Evolutionary conservation across 1,284 basidiomycete genomes (phyloP), one percentile per base, ranked within the genome.

Genomic region (Sparassis latifolia): DNA sequence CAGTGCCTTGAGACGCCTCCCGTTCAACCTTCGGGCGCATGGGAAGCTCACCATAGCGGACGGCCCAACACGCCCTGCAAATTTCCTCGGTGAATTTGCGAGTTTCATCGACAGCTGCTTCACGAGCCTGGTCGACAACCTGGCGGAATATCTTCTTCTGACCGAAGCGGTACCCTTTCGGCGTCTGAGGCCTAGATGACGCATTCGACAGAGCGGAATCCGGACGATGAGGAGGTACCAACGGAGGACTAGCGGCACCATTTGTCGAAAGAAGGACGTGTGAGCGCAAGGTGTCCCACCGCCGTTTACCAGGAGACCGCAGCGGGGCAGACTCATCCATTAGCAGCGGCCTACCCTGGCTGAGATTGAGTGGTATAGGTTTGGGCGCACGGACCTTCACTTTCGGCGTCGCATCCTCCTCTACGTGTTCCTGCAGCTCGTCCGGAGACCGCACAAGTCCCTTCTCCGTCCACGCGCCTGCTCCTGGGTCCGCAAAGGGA

Each of bases 111-210:
- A 69, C 65, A 32, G 68, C 68, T 20, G 67, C 65, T 52, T 77
- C 77, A 27, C 74, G 74, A 2, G 70, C 80, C 47, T 79, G 74
- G 20, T 83, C 80, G 0, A 83, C 81, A 5, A 82, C 77, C 31
- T 84, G 78, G 33, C 77, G 72, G 56, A 84, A 80, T 1, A 77
- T 79, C 10, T 79, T 66, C 45, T 70, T 68, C 35, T 71, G 72
- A 4, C 74, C 74, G 45, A 84, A 70, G n/a, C 76, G 69, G 45
- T 79, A 80, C 4, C 72, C 70, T 53, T 78, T 80, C 2, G 79
- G 77, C 0, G 77, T 75, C 4, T 65, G 60, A 5, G 69, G 63
- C 2, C 65, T 58, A 4, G 58, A 44, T 2, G 60, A 50, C 2
- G 51, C 42, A n/a, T 31, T 51, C 59, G 66, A 45, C 55, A 57